Percentiles rank a stretch among this genome's conserved stretches.
Conservation (phyloP, 768 basidiomycete genomes). For the Kwoniella europaea region DNA sequence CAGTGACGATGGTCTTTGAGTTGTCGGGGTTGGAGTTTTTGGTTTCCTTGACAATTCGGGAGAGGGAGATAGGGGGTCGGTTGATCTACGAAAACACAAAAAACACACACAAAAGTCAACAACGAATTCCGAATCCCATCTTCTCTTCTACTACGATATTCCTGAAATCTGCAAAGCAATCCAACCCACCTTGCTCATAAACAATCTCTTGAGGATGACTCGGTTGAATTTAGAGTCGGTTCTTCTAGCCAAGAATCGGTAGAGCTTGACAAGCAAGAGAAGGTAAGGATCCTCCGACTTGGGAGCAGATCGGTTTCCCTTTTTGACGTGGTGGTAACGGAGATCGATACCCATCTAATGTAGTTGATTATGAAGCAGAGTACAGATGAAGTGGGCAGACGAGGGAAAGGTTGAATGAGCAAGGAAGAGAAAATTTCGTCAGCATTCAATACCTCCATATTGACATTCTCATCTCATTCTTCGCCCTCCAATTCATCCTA, state of each 20-base stretch:
- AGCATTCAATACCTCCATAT: conserved; percentile 6
- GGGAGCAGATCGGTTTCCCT: conserved; percentile 89
- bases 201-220: conserved; percentile 89
- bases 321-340: conserved; percentile 97
- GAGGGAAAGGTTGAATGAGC: background rate
- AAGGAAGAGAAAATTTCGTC: conserved; percentile 4
- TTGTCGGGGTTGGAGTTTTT: conserved; percentile 59
- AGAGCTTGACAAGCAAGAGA: conserved; percentile 97
- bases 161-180: background rate
- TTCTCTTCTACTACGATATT: background rate
- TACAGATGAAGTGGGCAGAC: background rate
- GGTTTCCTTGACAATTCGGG: conserved; percentile 86
- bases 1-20: conserved; percentile 81
- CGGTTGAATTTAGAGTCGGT: conserved; percentile 95
- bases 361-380: background rate
- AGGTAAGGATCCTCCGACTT: conserved; percentile 99
- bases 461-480: background rate
- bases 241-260: conserved; percentile 97
- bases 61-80: conserved; percentile 94
- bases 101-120: background rate
- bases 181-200: conserved; percentile 75
- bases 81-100: conserved; percentile 64
- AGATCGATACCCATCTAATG: conserved; percentile 84
- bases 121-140: background rate
- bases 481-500: background rate